These are phyloP conservation scores for Jaenimonas drosophilae DNA, from an alignment of 208 protist species.

Conservation along the genomic window DNA sequence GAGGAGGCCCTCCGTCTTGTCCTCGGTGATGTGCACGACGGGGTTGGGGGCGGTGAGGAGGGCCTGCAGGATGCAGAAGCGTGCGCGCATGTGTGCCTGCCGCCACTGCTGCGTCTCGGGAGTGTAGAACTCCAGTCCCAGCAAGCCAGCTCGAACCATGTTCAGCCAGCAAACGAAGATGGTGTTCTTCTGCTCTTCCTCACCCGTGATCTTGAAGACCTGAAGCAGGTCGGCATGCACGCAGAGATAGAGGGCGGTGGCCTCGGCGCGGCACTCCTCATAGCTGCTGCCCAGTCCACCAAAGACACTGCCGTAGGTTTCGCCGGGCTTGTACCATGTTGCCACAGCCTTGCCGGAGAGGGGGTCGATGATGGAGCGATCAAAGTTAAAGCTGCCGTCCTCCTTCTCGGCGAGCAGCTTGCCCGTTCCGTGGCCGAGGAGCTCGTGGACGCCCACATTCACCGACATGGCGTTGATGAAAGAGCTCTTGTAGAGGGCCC, in stretches of 20 bases:
- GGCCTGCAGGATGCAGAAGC: slow-evolving; percentile 82
- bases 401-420: slow-evolving; percentile 61
- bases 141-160: slow-evolving; percentile 88
- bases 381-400: slow-evolving; percentile 77
- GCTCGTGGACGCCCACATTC: slow-evolving; percentile 92
- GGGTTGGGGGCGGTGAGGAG: slow-evolving; percentile 45
- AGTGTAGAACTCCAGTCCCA: slow-evolving; percentile 87
- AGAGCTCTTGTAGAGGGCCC: slow-evolving; percentile 60
- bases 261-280: slow-evolving; percentile 90
- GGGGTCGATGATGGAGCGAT: slow-evolving; percentile 49
- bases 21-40: slow-evolving; percentile 40
- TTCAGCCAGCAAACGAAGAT: slow-evolving; percentile 87
- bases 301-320: slow-evolving; percentile 85
- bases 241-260: slow-evolving; percentile 81
- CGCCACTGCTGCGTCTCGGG: slow-evolving; percentile 76
- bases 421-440: slow-evolving; percentile 90
- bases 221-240: slow-evolving; percentile 42
- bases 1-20: slow-evolving; percentile 39
- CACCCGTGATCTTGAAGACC: slow-evolving; percentile 40
- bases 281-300: slow-evolving; percentile 52
- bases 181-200: slow-evolving; percentile 23
- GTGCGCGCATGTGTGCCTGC: slow-evolving; percentile 89
- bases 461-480: slow-evolving; percentile 64
- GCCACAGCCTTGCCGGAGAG: slow-evolving; percentile 52
- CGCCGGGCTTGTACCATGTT: slow-evolving; percentile 80